Evolutionary conservation across 352 stramenopile genomes (phyloP).

Genomic region (Thalassiosira hispida): DNA sequence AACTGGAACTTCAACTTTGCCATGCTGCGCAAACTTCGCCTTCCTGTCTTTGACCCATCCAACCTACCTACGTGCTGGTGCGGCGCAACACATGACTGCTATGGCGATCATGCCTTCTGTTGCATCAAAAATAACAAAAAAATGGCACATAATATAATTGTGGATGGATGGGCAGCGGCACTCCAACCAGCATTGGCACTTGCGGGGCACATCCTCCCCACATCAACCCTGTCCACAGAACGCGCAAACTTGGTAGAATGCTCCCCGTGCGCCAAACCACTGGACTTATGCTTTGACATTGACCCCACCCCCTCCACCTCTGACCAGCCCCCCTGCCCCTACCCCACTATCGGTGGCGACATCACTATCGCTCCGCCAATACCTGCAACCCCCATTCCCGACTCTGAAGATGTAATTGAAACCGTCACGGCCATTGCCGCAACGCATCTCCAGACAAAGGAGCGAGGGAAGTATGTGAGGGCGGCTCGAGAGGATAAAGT

Average conservation of each 20-base stretch:
- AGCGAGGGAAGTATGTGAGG: background rate
- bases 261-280: background rate
- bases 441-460: constrained; percentile 6
- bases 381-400: background rate
- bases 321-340: background rate
- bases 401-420: background rate
- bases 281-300: background rate
- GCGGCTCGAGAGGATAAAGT: background rate
- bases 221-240: background rate
- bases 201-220: background rate
- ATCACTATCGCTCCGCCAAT: background rate
- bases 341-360: background rate
- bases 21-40: constrained; percentile 9
- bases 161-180: background rate
- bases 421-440: constrained; percentile 9
- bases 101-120: constrained; percentile 3
- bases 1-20: constrained; percentile 21
- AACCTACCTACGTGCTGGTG: constrained; percentile 5
- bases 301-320: background rate
- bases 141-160: constrained; percentile 6
- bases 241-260: background rate
- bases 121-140: constrained; percentile 9
- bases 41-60: background rate
- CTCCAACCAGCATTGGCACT: background rate
- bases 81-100: background rate